These are phyloP conservation scores for Solanum commersonii DNA, from an alignment of 257 asterid species.

Conservation along the genomic window DNA sequence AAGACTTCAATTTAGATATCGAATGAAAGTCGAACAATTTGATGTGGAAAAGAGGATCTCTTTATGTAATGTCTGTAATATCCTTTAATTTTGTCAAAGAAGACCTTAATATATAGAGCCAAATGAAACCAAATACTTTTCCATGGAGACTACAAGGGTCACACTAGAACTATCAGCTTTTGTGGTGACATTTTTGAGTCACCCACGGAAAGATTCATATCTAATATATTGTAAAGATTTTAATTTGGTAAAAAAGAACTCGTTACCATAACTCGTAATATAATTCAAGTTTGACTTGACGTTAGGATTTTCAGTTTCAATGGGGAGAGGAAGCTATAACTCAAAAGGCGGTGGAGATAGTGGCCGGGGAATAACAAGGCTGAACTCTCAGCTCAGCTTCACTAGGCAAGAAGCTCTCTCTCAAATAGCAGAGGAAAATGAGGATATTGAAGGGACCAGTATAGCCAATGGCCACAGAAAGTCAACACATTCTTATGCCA, in stretches of 20 bases:
- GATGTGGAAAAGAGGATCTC: background rate
- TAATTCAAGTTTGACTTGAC: background rate
- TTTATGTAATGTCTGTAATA: background rate
- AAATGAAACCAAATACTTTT: background rate
- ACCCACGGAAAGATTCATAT: background rate
- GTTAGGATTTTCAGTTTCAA: slow-evolving; percentile 52
- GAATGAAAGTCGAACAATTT: background rate
- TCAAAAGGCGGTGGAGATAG: slow-evolving; percentile 25
- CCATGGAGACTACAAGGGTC: background rate
- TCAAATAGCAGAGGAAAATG: slow-evolving; percentile 48
- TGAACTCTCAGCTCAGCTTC: slow-evolving; percentile 74
- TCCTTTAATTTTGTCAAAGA: background rate
- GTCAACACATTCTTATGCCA: slow-evolving; percentile 21
- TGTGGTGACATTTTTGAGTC: background rate
- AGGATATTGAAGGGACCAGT: slow-evolving; percentile 9
- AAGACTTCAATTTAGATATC: no score
- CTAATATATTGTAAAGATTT: background rate
- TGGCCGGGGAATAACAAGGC: slow-evolving; percentile 29
- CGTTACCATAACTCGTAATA: background rate
- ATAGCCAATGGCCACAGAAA: slow-evolving; percentile 20
- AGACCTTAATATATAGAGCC: background rate
- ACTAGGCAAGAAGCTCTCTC: slow-evolving; percentile 49
- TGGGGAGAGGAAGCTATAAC: slow-evolving; percentile 38
- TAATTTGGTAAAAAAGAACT: background rate
- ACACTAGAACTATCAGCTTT: background rate